Percentiles rank a stretch among this genome's conserved stretches.
These are phyloP conservation scores for Penicillium odoratum DNA, from an alignment of 495 filamentous ascomycete species.

Conservation along the genomic window DNA sequence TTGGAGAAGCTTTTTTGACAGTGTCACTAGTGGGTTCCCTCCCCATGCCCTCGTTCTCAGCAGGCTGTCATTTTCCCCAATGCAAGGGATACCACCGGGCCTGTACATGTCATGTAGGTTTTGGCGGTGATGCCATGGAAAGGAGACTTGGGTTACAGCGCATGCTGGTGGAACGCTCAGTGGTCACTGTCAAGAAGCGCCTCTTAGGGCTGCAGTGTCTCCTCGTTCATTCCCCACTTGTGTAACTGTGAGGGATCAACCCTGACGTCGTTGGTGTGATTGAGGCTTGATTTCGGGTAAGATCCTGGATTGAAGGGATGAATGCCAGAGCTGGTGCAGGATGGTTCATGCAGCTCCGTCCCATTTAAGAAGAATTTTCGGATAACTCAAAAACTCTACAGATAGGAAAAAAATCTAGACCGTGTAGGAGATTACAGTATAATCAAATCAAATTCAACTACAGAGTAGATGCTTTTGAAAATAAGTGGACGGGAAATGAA, in stretches of 20 bases:
- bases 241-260: background rate
- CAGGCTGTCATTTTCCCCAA: background rate
- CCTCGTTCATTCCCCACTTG: background rate
- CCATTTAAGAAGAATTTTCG: background rate
- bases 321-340: background rate
- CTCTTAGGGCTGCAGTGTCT: background rate
- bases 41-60: background rate
- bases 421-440: too few relatives aligned
- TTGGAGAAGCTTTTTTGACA: constrained; percentile 12
- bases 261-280: background rate
- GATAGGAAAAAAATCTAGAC: background rate
- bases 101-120: background rate
- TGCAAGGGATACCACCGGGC: constrained; percentile 11
- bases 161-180: background rate
- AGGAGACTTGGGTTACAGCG: constrained; percentile 9
- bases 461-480: too few relatives aligned
- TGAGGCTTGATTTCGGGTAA: background rate
- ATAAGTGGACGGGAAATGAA: too few relatives aligned
- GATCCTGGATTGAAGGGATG: background rate
- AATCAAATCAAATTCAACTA: too few relatives aligned
- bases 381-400: background rate
- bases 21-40: constrained; percentile 4
- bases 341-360: background rate
- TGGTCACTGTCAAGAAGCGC: background rate
- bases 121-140: background rate